A percentile compares a stretch with the other conserved stretches of the same genome.
Evolutionary conservation across 352 stramenopile genomes (phyloP).

Genomic region (Phytophthora pisi): DNA sequence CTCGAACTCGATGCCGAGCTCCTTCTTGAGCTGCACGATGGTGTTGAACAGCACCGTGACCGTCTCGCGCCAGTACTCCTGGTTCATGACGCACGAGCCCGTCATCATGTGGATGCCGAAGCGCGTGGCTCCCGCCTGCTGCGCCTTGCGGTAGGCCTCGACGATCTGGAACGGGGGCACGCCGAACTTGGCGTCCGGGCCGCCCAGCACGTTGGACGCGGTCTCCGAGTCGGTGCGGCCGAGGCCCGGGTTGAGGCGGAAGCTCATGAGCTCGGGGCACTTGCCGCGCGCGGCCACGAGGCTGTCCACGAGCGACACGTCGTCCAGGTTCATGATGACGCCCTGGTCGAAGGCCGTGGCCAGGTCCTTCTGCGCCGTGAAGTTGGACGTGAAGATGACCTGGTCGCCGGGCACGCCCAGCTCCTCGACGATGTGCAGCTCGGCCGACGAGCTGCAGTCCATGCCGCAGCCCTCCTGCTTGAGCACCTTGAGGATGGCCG

Average conservation of each 20-base stretch:
- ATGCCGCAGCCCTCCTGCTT: conserved; percentile 86
- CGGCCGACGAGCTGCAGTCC: conserved; percentile 88
- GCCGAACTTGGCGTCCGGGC: conserved; percentile 90
- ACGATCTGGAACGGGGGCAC: conserved; percentile 89
- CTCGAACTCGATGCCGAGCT: conserved; percentile 89
- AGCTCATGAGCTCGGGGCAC: conserved; percentile 88
- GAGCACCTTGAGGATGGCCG: conserved; percentile 86
- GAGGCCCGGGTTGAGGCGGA: conserved; percentile 87
- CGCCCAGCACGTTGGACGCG: conserved; percentile 89
- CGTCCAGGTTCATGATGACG: conserved; percentile 90
- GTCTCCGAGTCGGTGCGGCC: conserved; percentile 90
- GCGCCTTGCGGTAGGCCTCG: conserved; percentile 84
- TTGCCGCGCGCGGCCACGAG: conserved; percentile 67
- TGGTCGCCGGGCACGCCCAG: conserved; percentile 76
- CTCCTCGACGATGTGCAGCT: conserved; percentile 81
- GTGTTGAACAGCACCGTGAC: conserved; percentile 86
- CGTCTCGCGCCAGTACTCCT: conserved; percentile 90
- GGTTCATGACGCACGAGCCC: conserved; percentile 89
- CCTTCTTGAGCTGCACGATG: conserved; percentile 75
- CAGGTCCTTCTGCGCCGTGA: conserved; percentile 81
- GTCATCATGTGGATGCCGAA: conserved; percentile 95
- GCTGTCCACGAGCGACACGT: conserved; percentile 83
- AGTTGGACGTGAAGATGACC: conserved; percentile 92
- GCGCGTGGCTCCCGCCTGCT: conserved; percentile 76
- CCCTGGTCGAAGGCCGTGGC: conserved; percentile 73